These are phyloP conservation scores for Kwoniella europaea DNA, from an alignment of 768 basidiomycete species.

Conservation along the genomic window DNA sequence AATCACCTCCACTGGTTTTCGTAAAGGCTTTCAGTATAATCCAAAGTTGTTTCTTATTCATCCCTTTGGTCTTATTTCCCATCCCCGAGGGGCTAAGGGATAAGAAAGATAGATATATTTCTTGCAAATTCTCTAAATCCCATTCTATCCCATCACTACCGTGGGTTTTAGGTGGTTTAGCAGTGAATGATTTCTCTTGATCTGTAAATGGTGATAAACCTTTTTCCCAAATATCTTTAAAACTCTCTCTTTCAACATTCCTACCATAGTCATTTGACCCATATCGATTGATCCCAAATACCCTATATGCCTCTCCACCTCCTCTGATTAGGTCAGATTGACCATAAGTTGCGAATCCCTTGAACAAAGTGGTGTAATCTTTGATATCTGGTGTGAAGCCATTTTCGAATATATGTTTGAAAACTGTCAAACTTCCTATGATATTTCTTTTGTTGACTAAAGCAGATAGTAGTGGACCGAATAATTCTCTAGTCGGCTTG, in stretches of 20 bases:
- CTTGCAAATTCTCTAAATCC: slow-evolving; percentile 5
- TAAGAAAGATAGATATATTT: slow-evolving; percentile 16
- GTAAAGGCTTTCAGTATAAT: slow-evolving; percentile 45
- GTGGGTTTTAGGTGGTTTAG: background rate
- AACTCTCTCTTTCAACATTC: slow-evolving; percentile 7
- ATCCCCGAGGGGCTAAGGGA: background rate
- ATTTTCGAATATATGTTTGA: slow-evolving; percentile 45
- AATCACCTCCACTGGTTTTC: slow-evolving; percentile 38
- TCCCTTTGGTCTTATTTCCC: background rate
- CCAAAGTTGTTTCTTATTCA: slow-evolving; percentile 35
- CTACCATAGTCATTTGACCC: background rate
- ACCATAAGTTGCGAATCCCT: slow-evolving; percentile 52
- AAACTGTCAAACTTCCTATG: slow-evolving; percentile 34
- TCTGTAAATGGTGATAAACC: background rate
- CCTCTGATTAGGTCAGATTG: background rate
- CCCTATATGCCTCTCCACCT: slow-evolving; percentile 6
- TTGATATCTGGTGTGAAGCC: slow-evolving; percentile 33
- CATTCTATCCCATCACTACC: slow-evolving; percentile 1
- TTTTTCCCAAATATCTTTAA: slow-evolving; percentile 31
- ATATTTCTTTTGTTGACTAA: slow-evolving; percentile 41
- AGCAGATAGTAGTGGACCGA: slow-evolving; percentile 38
- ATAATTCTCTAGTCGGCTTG: slow-evolving; percentile 30
- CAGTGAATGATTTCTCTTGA: background rate
- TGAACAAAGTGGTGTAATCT: slow-evolving; percentile 48
- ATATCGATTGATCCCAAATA: slow-evolving; percentile 10